phyloP scores from a whole-genome alignment of 2,329 filamentous ascomycete genomes.

The Fusarium annulatum region DNA sequence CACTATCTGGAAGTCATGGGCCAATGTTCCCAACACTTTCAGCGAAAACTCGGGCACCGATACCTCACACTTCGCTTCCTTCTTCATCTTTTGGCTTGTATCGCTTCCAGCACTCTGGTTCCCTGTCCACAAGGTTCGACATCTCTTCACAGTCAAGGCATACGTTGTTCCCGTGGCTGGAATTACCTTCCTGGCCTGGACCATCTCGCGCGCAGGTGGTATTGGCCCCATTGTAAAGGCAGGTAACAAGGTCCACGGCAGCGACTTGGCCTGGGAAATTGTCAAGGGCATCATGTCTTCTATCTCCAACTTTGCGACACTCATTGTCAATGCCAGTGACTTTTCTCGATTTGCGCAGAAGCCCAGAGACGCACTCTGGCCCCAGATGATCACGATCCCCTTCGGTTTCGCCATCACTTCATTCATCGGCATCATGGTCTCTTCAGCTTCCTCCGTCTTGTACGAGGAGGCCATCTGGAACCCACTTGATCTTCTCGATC shows the following conservation, averaged over 20 bases:
- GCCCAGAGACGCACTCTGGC: conserved; percentile 81
- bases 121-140: conserved; percentile 87
- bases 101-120: conserved; percentile 90
- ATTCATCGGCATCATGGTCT: conserved; percentile 85
- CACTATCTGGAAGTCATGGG: conserved; percentile 80
- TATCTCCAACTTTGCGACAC: conserved; percentile 89
- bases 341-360: conserved; percentile 85
- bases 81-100: conserved; percentile 87
- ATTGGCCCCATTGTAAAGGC: conserved; percentile 85
- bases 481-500: conserved; percentile 73
- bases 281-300: conserved; percentile 88
- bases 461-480: conserved; percentile 78
- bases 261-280: conserved; percentile 81
- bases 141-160: conserved; percentile 91
- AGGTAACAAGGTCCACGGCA: conserved; percentile 70
- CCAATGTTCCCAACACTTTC: conserved; percentile 75
- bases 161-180: conserved; percentile 86
- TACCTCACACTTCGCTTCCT: conserved; percentile 81
- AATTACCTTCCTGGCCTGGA: conserved; percentile 88
- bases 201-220: conserved; percentile 82
- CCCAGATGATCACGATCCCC: conserved; percentile 81
- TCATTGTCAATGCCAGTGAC: conserved; percentile 86
- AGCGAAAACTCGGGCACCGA: conserved; percentile 73
- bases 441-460: conserved; percentile 76
- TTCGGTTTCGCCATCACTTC: conserved; percentile 80